phyloP scores from a whole-genome alignment of 805 yeast species.

The Torulaspora gathmanii region DNA sequence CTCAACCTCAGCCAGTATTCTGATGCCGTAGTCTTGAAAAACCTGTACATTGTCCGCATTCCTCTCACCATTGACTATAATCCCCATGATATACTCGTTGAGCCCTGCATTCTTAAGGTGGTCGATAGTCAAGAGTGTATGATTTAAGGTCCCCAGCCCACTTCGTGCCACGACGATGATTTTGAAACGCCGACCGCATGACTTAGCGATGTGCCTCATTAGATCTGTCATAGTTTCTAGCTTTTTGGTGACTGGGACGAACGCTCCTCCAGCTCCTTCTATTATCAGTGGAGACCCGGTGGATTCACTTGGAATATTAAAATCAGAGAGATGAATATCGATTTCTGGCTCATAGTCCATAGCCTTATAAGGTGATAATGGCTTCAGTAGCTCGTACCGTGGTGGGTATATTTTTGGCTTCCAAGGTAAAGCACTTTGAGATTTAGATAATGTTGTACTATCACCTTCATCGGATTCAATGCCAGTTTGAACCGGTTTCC shows the following conservation, averaged over 20 bases:
- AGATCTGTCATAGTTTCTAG: constrained; percentile 27
- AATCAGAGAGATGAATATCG: constrained; percentile 16
- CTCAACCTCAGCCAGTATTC: constrained; percentile 29
- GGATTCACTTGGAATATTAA: constrained; percentile 18
- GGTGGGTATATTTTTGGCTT: constrained; percentile 17
- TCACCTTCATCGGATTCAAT: constrained; percentile 30
- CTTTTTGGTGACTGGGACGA: constrained; percentile 29
- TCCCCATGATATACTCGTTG: constrained; percentile 19
- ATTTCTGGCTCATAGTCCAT: constrained; percentile 19
- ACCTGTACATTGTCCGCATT: constrained; percentile 23
- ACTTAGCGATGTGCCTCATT: constrained; percentile 14
- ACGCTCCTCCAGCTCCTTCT: constrained; percentile 35
- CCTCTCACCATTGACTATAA: constrained; percentile 26
- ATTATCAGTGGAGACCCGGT: constrained; percentile 19
- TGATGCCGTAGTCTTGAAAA: constrained; percentile 22
- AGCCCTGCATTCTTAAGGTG: constrained; percentile 22
- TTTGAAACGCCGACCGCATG: constrained; percentile 15
- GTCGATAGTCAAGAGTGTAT: constrained; percentile 29
- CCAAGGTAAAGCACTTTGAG: constrained; percentile 5
- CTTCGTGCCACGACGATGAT: constrained; percentile 31
- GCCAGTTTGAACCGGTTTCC: constrained; percentile 36
- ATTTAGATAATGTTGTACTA: constrained; percentile 15
- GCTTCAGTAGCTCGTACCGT: constrained; percentile 20
- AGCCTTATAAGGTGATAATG: constrained; percentile 33
- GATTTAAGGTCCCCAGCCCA: constrained; percentile 33